Conservation (phyloP, 495 filamentous ascomycete genomes). For the Xylaria castorea region DNA sequence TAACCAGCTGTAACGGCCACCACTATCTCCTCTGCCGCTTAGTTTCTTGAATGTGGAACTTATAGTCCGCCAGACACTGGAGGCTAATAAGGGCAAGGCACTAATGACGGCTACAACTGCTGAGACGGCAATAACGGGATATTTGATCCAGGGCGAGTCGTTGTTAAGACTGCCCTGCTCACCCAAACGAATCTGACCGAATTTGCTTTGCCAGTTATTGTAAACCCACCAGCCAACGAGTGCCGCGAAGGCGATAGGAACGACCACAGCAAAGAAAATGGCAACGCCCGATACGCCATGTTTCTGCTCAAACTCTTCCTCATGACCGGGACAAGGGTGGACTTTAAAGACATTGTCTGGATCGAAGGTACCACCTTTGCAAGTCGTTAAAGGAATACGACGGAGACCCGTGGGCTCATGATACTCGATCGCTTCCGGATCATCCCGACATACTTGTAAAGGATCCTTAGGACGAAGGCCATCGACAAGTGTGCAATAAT, state of each 20-base stretch:
- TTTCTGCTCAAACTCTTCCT: slow-evolving; percentile 76
- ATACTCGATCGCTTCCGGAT: slow-evolving; percentile 74
- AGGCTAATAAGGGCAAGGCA: slow-evolving; percentile 73
- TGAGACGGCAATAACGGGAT: slow-evolving; percentile 79
- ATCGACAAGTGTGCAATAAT: slow-evolving; percentile 74
- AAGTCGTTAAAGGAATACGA: slow-evolving; percentile 88
- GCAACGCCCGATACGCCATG: slow-evolving; percentile 73
- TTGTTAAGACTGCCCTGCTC: slow-evolving; percentile 66
- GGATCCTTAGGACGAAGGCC: slow-evolving; percentile 74
- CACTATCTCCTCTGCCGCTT: slow-evolving; percentile 41
- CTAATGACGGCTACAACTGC: slow-evolving; percentile 76
- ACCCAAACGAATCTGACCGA: slow-evolving; percentile 86
- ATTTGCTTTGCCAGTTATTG: slow-evolving; percentile 84
- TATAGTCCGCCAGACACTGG: slow-evolving; percentile 70
- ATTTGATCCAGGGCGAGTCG: slow-evolving; percentile 73
- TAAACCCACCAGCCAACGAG: slow-evolving; percentile 86
- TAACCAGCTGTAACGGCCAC: slow-evolving; percentile 51
- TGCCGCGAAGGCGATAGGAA: slow-evolving; percentile 71
- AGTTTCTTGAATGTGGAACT: slow-evolving; percentile 54
- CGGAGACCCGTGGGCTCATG: slow-evolving; percentile 86
- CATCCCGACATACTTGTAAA: slow-evolving; percentile 64
- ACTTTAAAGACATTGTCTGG: slow-evolving; percentile 66
- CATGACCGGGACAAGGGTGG: slow-evolving; percentile 74
- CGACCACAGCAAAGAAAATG: slow-evolving; percentile 85
- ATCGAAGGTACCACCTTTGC: slow-evolving; percentile 68